These are phyloP conservation scores for Leccinum pallidistipes DNA, from an alignment of 1,284 basidiomycete genomes.

Conservation along the genomic window DNA sequence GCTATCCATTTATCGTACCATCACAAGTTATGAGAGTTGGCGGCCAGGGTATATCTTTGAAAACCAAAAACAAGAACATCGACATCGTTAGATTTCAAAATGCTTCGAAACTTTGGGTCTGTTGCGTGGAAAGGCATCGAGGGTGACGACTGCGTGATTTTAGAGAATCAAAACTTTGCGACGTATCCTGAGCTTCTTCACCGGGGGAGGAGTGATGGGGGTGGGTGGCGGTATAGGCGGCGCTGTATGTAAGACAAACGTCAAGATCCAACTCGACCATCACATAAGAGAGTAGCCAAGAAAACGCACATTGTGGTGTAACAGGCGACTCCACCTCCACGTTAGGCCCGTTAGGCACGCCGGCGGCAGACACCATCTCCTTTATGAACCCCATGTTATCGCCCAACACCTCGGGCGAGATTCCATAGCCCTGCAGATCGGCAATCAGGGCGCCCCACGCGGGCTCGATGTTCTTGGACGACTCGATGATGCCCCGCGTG, in stretches of 20 bases:
- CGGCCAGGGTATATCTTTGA: conserved; percentile 10
- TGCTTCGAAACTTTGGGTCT: neutral
- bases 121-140: neutral
- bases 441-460: conserved; percentile 71
- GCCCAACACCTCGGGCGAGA: conserved; percentile 51
- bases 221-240: conserved; percentile 11
- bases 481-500: conserved; percentile 65
- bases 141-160: conserved; percentile 2
- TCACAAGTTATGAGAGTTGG: conserved; percentile 9
- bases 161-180: conserved; percentile 32
- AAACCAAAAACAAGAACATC: conserved; percentile 8
- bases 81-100: neutral
- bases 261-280: conserved; percentile 2
- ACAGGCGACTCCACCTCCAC: neutral
- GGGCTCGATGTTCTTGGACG: conserved; percentile 73
- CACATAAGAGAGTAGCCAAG: neutral
- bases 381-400: conserved; percentile 69
- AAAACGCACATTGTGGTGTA: conserved; percentile 16
- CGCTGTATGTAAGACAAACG: conserved; percentile 12
- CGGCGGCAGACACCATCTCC: conserved; percentile 51
- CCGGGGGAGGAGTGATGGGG: conserved; percentile 16
- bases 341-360: conserved; percentile 8
- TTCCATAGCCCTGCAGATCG: conserved; percentile 62
- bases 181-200: conserved; percentile 34
- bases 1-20: conserved; percentile 24